A percentile compares a stretch with the other conserved stretches of the same genome.
These are phyloP conservation scores for Leccinum subfulvum DNA, from an alignment of 1,284 basidiomycete genomes.

Conservation along the genomic window DNA sequence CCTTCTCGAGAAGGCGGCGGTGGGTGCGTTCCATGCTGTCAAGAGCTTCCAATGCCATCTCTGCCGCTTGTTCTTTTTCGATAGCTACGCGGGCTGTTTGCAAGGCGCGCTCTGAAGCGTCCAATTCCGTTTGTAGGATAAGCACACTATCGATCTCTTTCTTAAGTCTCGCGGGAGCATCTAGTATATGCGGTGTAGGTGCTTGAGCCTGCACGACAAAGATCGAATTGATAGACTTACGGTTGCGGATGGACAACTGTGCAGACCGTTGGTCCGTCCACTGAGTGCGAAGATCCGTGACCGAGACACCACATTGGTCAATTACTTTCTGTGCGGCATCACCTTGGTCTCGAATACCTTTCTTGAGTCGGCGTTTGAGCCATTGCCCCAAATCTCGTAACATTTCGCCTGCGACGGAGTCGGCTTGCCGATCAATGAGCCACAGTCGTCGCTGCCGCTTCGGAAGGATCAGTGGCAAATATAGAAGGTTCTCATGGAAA, in stretches of 20 bases:
- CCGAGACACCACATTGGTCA: background rate
- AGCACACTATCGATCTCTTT: background rate
- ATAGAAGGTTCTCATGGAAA: background rate
- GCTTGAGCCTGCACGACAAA: too few species aligned
- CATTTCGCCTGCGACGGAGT: background rate
- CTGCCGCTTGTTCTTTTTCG: background rate
- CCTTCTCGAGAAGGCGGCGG: background rate
- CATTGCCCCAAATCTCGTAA: background rate
- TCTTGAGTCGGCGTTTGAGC: background rate
- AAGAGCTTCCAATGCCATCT: background rate
- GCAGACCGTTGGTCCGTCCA: background rate
- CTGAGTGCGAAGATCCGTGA: background rate
- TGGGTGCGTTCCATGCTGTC: background rate
- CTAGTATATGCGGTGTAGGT: background rate
- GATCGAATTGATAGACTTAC: background rate
- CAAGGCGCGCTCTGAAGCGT: background rate
- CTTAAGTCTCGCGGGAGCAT: background rate
- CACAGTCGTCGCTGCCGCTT: background rate
- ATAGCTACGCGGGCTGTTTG: background rate
- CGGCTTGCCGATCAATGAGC: background rate
- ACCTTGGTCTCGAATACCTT: background rate
- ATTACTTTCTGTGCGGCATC: background rate
- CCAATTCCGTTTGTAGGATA: background rate
- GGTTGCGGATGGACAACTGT: background rate
- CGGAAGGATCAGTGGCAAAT: background rate